These are phyloP conservation scores for Gracilaria caudata DNA, from an alignment of 23 red algal genomes.

Conservation along the genomic window DNA sequence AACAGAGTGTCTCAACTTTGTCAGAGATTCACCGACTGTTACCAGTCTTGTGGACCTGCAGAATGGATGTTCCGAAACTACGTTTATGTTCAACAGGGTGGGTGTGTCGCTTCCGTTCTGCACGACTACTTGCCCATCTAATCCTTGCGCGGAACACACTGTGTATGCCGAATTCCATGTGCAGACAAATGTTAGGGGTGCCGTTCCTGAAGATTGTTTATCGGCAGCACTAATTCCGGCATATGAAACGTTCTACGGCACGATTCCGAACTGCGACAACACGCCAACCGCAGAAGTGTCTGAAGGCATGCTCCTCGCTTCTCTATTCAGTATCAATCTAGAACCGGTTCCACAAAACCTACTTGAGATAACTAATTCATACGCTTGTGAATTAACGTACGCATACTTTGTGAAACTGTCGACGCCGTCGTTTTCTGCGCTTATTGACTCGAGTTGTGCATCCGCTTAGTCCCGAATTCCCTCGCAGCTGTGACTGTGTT, in stretches of 20 bases:
- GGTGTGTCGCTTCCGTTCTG: background rate
- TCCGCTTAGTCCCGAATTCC: no score
- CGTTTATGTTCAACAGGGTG: background rate
- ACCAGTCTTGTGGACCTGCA: background rate
- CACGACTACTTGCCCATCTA: background rate
- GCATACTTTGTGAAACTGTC: no score
- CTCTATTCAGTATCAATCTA: no score
- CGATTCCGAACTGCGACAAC: background rate
- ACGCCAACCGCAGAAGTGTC: no score
- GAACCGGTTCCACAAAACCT: no score
- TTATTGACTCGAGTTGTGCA: no score
- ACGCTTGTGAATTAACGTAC: no score
- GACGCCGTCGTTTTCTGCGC: no score
- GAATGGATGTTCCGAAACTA: background rate
- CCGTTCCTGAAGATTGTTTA: background rate
- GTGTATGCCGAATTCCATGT: background rate
- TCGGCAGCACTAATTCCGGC: background rate
- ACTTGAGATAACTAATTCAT: no score
- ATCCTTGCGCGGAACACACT: background rate
- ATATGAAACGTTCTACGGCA: background rate
- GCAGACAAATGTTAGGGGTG: background rate
- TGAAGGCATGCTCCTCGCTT: no score
- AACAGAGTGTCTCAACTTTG: background rate
- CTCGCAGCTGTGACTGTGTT: no score
- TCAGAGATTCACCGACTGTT: background rate